Evolutionary conservation across 2,329 filamentous ascomycete genomes (phyloP).

Genomic region (Lanzia echinophila): DNA sequence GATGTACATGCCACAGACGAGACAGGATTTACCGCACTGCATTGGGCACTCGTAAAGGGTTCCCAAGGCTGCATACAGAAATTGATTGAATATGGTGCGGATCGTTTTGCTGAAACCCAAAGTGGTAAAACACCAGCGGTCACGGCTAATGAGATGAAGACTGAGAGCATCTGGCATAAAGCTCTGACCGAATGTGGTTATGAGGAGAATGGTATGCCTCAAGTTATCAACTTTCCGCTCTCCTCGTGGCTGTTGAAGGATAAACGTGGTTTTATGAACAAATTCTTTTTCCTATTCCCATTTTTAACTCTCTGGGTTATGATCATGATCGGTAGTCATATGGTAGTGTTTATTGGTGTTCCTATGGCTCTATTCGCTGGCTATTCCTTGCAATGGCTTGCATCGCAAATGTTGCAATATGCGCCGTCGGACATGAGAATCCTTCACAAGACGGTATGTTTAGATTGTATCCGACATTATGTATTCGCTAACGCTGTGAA

Average conservation of each 20-base stretch:
- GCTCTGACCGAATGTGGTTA: constrained; percentile 82
- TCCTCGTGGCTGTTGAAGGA: constrained; percentile 70
- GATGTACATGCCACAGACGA: constrained; percentile 88
- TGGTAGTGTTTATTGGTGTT: constrained; percentile 70
- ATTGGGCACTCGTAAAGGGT: constrained; percentile 95
- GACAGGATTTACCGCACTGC: constrained; percentile 86
- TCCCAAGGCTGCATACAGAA: constrained; percentile 86
- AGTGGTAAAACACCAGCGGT: constrained; percentile 85
- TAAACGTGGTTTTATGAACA: constrained; percentile 68
- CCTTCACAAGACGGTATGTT: constrained; percentile 76
- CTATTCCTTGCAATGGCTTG: constrained; percentile 69
- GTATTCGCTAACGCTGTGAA: not conserved
- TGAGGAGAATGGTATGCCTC: constrained; percentile 67
- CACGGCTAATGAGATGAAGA: constrained; percentile 88
- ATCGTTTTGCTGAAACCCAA: constrained; percentile 82
- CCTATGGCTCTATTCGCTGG: constrained; percentile 60
- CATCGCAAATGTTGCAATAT: constrained; percentile 71
- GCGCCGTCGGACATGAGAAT: constrained; percentile 83
- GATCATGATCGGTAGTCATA: constrained; percentile 64
- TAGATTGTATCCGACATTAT: not conserved
- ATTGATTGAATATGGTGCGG: constrained; percentile 89
- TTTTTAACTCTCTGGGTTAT: constrained; percentile 68
- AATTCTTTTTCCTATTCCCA: constrained; percentile 87
- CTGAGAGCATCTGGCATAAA: constrained; percentile 70
- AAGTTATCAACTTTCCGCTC: constrained; percentile 62